These are phyloP conservation scores for Hawksworthiomyces lignivorus DNA, from an alignment of 2,329 filamentous ascomycete genomes.

Conservation along the genomic window DNA sequence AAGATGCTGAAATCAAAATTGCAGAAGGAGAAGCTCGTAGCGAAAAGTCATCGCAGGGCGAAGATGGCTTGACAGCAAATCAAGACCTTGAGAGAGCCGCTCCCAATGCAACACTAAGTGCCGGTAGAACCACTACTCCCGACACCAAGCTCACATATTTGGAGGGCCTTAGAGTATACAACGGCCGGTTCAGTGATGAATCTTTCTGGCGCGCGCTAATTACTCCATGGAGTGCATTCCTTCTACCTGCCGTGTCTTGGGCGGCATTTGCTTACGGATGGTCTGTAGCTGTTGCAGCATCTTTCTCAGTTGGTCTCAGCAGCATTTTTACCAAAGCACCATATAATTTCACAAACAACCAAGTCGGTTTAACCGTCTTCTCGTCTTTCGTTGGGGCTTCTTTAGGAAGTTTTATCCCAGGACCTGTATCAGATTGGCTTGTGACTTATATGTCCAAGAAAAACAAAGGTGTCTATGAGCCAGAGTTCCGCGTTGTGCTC, in stretches of 20 bases:
- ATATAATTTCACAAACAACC: conserved; percentile 28
- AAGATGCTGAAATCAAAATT: too few relatives aligned
- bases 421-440: conserved; percentile 26
- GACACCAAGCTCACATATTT: conserved; percentile 14
- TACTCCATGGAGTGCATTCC: conserved; percentile 32
- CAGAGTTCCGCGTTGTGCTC: conserved; percentile 34
- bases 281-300: conserved; percentile 23
- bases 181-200: conserved; percentile 15
- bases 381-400: conserved; percentile 32
- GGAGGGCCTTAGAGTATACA: conserved; percentile 17
- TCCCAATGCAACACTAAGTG: too few relatives aligned
- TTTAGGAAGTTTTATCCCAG: conserved; percentile 25
- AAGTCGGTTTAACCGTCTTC: conserved; percentile 30
- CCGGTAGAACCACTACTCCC: neutral
- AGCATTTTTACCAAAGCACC: conserved; percentile 32
- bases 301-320: neutral
- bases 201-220: conserved; percentile 12
- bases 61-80: too few relatives aligned
- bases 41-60: too few relatives aligned
- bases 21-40: too few relatives aligned
- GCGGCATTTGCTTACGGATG: conserved; percentile 31
- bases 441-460: conserved; percentile 29
- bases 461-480: conserved; percentile 36
- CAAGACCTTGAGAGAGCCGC: too few relatives aligned
- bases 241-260: conserved; percentile 35